Base-by-base conservation (phyloP, 192 early-diverging fungal species). In the Chytriomyces confervae region DNA sequence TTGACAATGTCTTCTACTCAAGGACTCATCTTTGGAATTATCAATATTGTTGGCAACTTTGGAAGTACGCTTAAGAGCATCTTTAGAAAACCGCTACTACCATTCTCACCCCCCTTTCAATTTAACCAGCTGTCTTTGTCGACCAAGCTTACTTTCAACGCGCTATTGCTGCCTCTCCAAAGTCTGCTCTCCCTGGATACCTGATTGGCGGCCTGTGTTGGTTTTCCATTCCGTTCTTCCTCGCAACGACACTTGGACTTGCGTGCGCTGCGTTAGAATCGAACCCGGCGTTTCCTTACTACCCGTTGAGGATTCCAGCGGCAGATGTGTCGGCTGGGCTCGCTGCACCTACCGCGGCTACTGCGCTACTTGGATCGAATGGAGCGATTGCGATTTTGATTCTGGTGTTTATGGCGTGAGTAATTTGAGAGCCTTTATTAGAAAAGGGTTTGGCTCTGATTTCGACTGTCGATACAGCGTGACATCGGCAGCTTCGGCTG, bases 101-200 rank as follows among this genome's bases (percentile, higher is more conserved):
- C 20, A 3, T 18, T 18, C 69, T 36, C 61, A 7, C 13, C 7
- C 5, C 20, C 27, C 23, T 51, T 23, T 9, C 63, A 6, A 23
- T 72, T 43, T 13, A 53, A 70, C n/a, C 27, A 13, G 24, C 46
- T 53, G 46, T 46, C 24, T 90, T 92, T 74, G 87, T 90, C 13
- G 91, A 92, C 63, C 89, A 94, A 71, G 90, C 89, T 13, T 93
- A 94, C 78, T 93, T 87, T 87, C 92, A 93, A 81, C 87, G 91
- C 47, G 91, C 91, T 44, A 91, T 93, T 70, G 92, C 92, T 62
- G 83, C 91, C 13, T 78, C 81, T n/a, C 91, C 91, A 20, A 81
- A 82, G 16, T 89, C 89, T 61, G 88, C 92, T 3, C 91, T 93
- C 62, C 88, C 89, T 66, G 90, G 87, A 5, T 93, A 93, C 75